Evolutionary conservation across 106 monocot genomes (phyloP), one percentile per base, ranked within the genome.

Genomic region (Chionographis japonica): DNA sequence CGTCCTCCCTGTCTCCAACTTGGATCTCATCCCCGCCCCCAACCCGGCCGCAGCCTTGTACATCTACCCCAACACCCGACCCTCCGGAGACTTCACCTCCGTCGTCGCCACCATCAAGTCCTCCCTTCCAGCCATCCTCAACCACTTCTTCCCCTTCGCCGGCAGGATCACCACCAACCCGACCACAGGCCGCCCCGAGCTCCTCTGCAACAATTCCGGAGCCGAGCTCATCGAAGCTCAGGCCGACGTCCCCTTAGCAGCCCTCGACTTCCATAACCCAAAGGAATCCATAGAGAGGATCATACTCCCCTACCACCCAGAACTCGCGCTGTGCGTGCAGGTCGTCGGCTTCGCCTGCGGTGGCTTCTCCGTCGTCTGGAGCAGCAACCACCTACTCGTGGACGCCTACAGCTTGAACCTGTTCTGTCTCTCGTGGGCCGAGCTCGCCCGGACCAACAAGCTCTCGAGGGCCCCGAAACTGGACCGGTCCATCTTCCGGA

Each of bases 181-280:
- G 4, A 27, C 27, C 27, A 27, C 27, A 0, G 27, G 42, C 13
- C n/a, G 61, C 68, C 20, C 43, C 39, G 37, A 55, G 49, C 35
- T 79, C 68, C 27, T 46, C 56, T 74, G 63, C 63, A 58, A 75
- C 65, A 80, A 80, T 58, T 58, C 49, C 2, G 80, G 80, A 6
- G 80, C 70, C 4, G 80, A 80, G 74, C 69, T 80, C 15, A 65
- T 80, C 50, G 51, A 75, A 7, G 70, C 80, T 39, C 64, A 53
- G 19, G 52, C 69, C 38, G 50, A 70, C 39, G 41, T 40, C 43
- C 17, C 63, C 18, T 54, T 80, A 17, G 18, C 62, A 7, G 69
- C 54, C 39, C n/a, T 80, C 35, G 63, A 80, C 37, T 80, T 74
- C 54, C 38, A 43, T 37, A 58, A 70, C 13, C 17, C 40, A 12